These are phyloP conservation scores for Monilinia aucupariae DNA, from an alignment of 2,329 filamentous ascomycete species.

Conservation along the genomic window DNA sequence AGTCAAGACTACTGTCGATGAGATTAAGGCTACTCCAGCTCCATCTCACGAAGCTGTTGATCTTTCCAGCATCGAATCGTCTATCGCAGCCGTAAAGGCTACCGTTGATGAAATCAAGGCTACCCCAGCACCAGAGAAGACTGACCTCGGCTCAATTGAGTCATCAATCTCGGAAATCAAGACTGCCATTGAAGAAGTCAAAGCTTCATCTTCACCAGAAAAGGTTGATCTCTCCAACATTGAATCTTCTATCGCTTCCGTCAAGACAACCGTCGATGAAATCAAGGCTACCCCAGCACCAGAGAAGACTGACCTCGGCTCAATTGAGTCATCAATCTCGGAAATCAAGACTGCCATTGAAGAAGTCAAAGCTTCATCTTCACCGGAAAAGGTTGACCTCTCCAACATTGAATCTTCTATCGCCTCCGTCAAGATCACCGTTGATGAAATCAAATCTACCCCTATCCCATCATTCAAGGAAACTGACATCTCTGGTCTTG, in stretches of 20 bases:
- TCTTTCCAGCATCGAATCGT: conserved; percentile 19
- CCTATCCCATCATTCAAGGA: conserved; percentile 17
- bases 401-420: conserved; percentile 20
- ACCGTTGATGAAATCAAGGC: conserved; percentile 20
- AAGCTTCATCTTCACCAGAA: conserved; percentile 18
- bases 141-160: conserved; percentile 21
- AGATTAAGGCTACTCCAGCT: conserved; percentile 13
- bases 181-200: conserved; percentile 19
- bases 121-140: conserved; percentile 17
- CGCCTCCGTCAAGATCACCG: conserved; percentile 19
- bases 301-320: conserved; percentile 20
- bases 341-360: conserved; percentile 22
- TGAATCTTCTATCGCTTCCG: conserved; percentile 20
- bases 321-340: conserved; percentile 21
- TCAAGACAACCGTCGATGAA: conserved; percentile 20
- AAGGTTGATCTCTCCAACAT: conserved; percentile 22
- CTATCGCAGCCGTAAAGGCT: conserved; percentile 19
- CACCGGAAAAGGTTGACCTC: conserved; percentile 22
- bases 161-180: conserved; percentile 22
- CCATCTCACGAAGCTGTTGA: conserved; percentile 18
- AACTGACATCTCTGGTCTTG: conserved; percentile 21
- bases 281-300: conserved; percentile 17
- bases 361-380: conserved; percentile 15
- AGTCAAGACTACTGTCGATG: conserved; percentile 13
- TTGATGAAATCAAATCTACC: conserved; percentile 20